Percentiles rank a stretch among this genome's conserved stretches.
phyloP scores from a whole-genome alignment of 768 basidiomycete species.

The Lactifluus rugatus region DNA sequence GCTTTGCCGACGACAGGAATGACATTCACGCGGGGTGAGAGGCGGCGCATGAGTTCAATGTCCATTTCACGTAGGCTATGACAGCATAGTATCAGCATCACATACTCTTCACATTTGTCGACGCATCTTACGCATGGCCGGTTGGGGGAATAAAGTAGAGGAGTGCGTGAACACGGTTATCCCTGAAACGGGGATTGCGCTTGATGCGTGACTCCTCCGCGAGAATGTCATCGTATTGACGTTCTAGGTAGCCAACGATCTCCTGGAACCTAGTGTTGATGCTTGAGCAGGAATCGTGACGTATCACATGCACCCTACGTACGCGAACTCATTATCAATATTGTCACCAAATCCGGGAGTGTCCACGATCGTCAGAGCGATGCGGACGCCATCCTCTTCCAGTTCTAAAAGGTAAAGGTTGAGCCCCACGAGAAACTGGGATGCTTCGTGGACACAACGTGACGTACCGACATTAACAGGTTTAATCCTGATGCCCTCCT shows the following conservation, averaged over 20 bases:
- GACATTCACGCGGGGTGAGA: slow-evolving; percentile 96
- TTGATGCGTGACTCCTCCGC: slow-evolving; percentile 99
- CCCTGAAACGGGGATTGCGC: slow-evolving; percentile 98
- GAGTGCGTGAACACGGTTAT: slow-evolving; percentile 93
- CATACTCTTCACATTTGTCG: not conserved
- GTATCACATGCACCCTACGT: slow-evolving; percentile 28
- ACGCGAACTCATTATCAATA: slow-evolving; percentile 98
- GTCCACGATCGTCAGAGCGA: slow-evolving; percentile 95
- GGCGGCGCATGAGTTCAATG: slow-evolving; percentile 96
- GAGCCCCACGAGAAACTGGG: not conserved
- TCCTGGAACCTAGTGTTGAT: slow-evolving; percentile 71
- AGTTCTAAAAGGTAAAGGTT: slow-evolving; percentile 50
- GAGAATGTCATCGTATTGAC: slow-evolving; percentile 98
- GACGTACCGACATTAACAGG: slow-evolving; percentile 83
- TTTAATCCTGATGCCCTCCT: slow-evolving; percentile 91
- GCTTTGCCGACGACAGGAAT: slow-evolving; percentile 98
- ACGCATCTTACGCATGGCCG: slow-evolving; percentile 72
- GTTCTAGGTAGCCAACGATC: slow-evolving; percentile 92
- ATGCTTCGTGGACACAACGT: not conserved
- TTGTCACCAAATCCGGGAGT: slow-evolving; percentile 99
- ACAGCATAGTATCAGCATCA: slow-evolving; percentile 3
- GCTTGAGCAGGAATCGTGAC: not conserved
- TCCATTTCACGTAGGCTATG: slow-evolving; percentile 89
- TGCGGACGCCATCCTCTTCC: slow-evolving; percentile 96
- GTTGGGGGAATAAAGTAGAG: slow-evolving; percentile 98